A percentile compares a stretch with the other conserved stretches of the same genome.
Evolutionary conservation across 1,284 basidiomycete genomes (phyloP).

Genomic region (Cryptococcus maquisensis): DNA sequence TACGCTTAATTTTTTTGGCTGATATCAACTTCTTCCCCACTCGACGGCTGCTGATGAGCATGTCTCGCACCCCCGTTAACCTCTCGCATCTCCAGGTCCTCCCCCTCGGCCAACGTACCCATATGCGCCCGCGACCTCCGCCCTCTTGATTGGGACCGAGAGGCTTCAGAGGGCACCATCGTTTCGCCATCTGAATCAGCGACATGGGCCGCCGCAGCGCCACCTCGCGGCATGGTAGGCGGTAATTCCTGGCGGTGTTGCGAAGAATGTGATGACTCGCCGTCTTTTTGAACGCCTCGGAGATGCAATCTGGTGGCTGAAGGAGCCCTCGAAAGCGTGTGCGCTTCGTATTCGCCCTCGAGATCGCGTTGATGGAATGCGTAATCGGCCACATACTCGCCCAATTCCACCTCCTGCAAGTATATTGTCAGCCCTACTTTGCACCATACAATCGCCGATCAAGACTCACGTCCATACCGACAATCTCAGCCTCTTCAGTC

Average conservation of each 20-base stretch:
- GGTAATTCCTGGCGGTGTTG: background rate
- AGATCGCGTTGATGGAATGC: conserved; percentile 48
- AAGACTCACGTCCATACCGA: conserved; percentile 74
- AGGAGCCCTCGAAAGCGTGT: conserved; percentile 9
- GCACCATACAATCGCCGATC: background rate
- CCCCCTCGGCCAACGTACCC: background rate
- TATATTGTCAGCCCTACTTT: background rate
- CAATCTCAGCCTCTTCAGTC: conserved; percentile 68
- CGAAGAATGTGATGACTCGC: background rate
- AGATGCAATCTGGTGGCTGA: conserved; percentile 9
- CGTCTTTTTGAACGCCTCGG: background rate
- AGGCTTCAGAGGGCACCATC: background rate
- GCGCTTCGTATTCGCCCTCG: conserved; percentile 34
- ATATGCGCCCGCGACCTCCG: background rate
- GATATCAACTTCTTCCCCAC: background rate
- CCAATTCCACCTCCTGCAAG: conserved; percentile 42
- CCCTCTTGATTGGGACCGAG: background rate
- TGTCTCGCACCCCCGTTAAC: background rate
- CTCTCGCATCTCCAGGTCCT: background rate
- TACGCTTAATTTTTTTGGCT: background rate
- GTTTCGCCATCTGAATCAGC: background rate
- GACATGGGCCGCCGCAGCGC: conserved; percentile 1
- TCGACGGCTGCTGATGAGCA: background rate
- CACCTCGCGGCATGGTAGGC: conserved; percentile 16
- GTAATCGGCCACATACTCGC: conserved; percentile 50